Evolutionary conservation across 2,329 filamentous ascomycete genomes (phyloP).

Genomic region (Colletotrichum acutatum): DNA sequence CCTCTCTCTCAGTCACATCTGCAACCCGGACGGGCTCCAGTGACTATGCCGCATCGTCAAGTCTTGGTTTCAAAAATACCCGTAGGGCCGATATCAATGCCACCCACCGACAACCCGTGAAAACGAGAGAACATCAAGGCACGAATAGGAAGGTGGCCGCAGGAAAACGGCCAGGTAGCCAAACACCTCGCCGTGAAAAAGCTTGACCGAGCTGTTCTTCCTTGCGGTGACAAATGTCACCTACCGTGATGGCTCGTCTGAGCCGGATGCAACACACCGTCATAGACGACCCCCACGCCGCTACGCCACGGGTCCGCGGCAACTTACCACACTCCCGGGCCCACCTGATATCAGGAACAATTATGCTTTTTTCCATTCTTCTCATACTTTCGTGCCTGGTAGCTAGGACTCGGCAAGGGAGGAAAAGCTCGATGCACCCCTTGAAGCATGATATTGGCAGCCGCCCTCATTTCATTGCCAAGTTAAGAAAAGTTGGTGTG

Average conservation of each 20-base stretch:
- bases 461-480: background rate
- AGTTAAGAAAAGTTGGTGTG: background rate
- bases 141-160: background rate
- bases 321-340: background rate
- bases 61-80: background rate
- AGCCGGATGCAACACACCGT: background rate
- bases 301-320: background rate
- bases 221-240: background rate
- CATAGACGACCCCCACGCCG: conserved; percentile 1
- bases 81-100: background rate
- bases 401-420: background rate
- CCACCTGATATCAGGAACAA: conserved; percentile 1
- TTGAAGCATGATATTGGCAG: background rate
- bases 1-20: background rate
- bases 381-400: too few relatives aligned
- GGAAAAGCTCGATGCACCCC: background rate
- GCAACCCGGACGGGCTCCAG: background rate
- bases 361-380: background rate
- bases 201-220: background rate
- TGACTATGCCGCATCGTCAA: background rate
- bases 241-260: background rate
- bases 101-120: background rate
- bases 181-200: background rate
- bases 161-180: background rate
- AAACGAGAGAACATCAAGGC: background rate